Conservation (phyloP, 2,329 filamentous ascomycete genomes). For the Rhinocladiella mackenziei region DNA sequence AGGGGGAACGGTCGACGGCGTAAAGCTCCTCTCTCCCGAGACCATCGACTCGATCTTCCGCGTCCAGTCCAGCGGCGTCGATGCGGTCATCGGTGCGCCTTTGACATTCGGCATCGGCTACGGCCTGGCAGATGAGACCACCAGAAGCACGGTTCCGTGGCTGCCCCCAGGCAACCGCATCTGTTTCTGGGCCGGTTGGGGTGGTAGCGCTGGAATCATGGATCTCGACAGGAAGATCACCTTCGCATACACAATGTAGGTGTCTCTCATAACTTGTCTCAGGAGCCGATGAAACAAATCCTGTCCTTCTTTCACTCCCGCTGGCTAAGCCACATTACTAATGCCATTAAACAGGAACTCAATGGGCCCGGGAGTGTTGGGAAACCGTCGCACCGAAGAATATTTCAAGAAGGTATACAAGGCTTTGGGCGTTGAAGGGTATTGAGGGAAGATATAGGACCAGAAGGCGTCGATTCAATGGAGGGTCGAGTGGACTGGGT, state of each 20-base stretch:
- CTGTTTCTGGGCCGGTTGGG: constrained; percentile 47
- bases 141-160: constrained; percentile 26
- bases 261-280: too few relatives aligned
- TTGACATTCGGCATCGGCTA: constrained; percentile 45
- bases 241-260: constrained; percentile 45
- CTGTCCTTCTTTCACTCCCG: too few relatives aligned
- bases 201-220: constrained; percentile 44
- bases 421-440: constrained; percentile 9
- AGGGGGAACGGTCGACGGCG: constrained; percentile 35
- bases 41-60: constrained; percentile 46
- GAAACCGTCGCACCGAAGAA: constrained; percentile 30
- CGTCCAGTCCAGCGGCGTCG: constrained; percentile 42
- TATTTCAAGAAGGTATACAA: constrained; percentile 37
- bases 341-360: too few relatives aligned
- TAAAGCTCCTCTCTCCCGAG: constrained; percentile 38
- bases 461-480: too few relatives aligned
- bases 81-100: constrained; percentile 37
- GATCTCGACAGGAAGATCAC: constrained; percentile 44
- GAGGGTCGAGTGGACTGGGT: too few relatives aligned
- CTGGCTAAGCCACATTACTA: too few relatives aligned
- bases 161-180: constrained; percentile 34
- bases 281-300: too few relatives aligned
- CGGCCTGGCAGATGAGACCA: constrained; percentile 34
- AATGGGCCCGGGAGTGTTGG: constrained; percentile 36
- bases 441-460: not conserved